Evolutionary conservation across 495 filamentous ascomycete species (phyloP), one percentile per base, ranked within the genome.

Genomic region (Ascodesmis nigricans): DNA sequence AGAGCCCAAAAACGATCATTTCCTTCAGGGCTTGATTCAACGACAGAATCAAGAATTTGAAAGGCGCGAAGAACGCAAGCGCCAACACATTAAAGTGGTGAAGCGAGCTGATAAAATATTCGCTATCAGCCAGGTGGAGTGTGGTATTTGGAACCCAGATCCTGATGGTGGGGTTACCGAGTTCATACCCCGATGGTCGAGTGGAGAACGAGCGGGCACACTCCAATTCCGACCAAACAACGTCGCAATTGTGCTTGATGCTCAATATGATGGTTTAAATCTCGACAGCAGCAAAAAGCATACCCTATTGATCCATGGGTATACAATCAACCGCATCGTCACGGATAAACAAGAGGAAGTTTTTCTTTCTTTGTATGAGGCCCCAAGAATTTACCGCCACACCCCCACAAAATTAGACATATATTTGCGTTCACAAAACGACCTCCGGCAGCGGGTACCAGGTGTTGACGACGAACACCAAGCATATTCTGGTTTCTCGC

Each of bases 401-500:
- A n/a, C 16, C 16, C 5, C 17, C 29, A 31, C 14, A 4, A 31
- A 31, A 31, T 16, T 19, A 17, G 29, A 17, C 13, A 31, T 19
- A 9, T 31, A 17, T 6, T 17, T 19, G 29, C 13, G 17, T 26
- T 42, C n/a, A 21, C 15, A 10, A 14, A 29, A 17, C 39, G 37
- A 4, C 11, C 21, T 3, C 13, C 11, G 28, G 30, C 36, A 45
- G 22, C 22, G 47, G 11, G 18, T 36, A 19, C 35, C 41, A 3
- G 38, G 41, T 31, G 8, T 50, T 10, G 45, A 49, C 11, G 33
- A 24, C 16, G 33, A 33, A 4, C 49, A 52, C 5, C 37, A 29
- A 18, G 35, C 25, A 21, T 40, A 38, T 40, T 38, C 44, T 1
- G 38, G 44, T 6, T 52, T 47, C 24, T 45, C 48, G 16, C 43